phyloP scores from a whole-genome alignment of 2,329 filamentous ascomycete species.

The Blastomyces parvus region DNA sequence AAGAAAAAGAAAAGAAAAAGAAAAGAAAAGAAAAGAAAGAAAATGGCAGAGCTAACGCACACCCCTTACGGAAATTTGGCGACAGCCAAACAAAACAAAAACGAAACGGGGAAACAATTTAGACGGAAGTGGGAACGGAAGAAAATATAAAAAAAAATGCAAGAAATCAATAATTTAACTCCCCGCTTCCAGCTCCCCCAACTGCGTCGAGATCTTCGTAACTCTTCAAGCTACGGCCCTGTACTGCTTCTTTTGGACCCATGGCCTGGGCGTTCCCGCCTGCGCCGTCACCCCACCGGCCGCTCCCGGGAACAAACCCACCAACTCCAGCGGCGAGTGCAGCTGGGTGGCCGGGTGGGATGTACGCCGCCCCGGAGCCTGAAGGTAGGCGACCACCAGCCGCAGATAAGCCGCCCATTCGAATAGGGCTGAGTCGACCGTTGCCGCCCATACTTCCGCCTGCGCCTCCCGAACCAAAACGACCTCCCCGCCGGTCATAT shows the following conservation, averaged over 20 bases:
- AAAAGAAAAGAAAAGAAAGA: neutral
- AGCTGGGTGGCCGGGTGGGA: constrained; percentile 34
- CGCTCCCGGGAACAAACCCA: constrained; percentile 36
- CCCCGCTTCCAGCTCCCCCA: constrained; percentile 61
- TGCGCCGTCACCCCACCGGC: constrained; percentile 61
- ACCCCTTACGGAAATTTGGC: neutral
- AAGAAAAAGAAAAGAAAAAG: neutral
- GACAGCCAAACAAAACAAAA: neutral
- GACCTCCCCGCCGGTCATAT: constrained; percentile 58
- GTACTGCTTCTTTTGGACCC: constrained; percentile 81
- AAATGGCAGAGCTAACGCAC: neutral
- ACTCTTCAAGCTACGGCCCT: constrained; percentile 86
- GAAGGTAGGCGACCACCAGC: constrained; percentile 26
- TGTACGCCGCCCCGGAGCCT: constrained; percentile 25
- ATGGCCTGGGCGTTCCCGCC: constrained; percentile 63
- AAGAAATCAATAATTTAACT: constrained; percentile 69
- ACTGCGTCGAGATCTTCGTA: constrained; percentile 95
- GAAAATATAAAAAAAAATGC: neutral
- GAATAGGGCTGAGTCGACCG: constrained; percentile 41
- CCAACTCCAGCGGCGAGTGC: constrained; percentile 36
- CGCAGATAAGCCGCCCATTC: constrained; percentile 26
- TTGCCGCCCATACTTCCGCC: constrained; percentile 13
- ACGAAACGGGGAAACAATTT: neutral
- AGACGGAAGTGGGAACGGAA: neutral
- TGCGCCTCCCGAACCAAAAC: constrained; percentile 42